Evolutionary conservation across 768 basidiomycete species (phyloP), one percentile per base, ranked within the genome.

Genomic region (Suillus variegatus): DNA sequence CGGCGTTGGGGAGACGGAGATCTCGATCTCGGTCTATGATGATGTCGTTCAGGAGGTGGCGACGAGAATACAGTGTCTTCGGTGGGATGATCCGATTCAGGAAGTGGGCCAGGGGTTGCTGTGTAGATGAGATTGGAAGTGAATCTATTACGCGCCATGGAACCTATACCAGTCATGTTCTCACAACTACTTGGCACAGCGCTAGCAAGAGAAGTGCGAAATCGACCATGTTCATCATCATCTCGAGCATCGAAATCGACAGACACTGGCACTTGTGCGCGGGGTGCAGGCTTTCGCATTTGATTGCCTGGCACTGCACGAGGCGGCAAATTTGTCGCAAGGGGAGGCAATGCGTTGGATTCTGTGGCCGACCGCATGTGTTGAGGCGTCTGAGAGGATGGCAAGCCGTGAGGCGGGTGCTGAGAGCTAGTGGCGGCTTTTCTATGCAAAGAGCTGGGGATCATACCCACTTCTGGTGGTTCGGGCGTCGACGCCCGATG

Each of bases 151-250:
- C 77, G 74, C 66, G 69, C 69, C 43, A 72, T 72, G 7, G 81
- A 76, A 38, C 90, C 90, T 36, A 91, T 68, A 14, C 90, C 90
- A 14, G 89, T 91, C 86, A 91, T 88, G 68, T 91, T 82, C 65
- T 85, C 84, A 41, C 76, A 81, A 54, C 75, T 79, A 55, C 77
- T 81, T 25, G 85, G 81, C 36, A 90, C 80, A 16, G 81, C 81
- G 67, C 87, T 89, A 4, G 87, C 84, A 35, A 87, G 74, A 62
- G 84, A 75, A 9, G 80, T 78, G 22, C 85, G 82, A 52, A 79
- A 72, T 41, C 70, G 73, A 51, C 63, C 70, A 54, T 69, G 74
- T 64, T 77, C 75, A 40, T 79, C 79, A 35, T 70, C 76, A 16
- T 77, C 74, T 20, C 69, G 76, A 14, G 74, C 74, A 60, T 76